Evolutionary conservation across 179 eudicot species (phyloP).

Genomic region (Corrigiola litoralis): DNA sequence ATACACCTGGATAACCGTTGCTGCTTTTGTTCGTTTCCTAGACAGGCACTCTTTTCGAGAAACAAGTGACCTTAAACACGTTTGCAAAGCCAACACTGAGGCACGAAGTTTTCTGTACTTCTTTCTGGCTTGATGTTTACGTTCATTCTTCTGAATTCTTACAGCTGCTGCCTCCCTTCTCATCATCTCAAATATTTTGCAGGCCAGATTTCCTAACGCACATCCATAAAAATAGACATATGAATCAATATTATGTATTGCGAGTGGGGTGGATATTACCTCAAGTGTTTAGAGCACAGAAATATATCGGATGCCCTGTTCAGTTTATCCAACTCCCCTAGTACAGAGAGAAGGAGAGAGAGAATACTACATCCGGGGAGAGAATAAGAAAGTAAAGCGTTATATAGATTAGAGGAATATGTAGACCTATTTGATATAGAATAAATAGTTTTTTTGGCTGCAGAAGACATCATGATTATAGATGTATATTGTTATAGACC

Average conservation of each 20-base stretch:
- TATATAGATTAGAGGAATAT: too few species aligned
- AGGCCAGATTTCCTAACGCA: slow-evolving; percentile 72
- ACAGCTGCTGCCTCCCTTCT: slow-evolving; percentile 75
- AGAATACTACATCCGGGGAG: not conserved
- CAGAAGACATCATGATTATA: too few species aligned
- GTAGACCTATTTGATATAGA: too few species aligned
- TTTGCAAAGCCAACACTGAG: slow-evolving; percentile 64
- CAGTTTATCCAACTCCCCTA: not conserved
- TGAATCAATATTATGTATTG: not conserved
- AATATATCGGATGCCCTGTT: not conserved
- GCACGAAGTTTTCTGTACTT: slow-evolving; percentile 48
- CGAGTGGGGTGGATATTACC: not conserved
- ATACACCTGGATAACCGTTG: slow-evolving; percentile 67
- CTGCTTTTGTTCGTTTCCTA: slow-evolving; percentile 69
- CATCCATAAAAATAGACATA: slow-evolving; percentile 14
- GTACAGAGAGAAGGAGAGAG: not conserved
- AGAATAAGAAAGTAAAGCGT: not conserved
- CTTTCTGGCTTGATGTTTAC: slow-evolving; percentile 48
- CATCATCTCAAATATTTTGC: slow-evolving; percentile 45
- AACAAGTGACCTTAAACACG: slow-evolving; percentile 61
- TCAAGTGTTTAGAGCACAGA: not conserved
- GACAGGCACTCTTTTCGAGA: slow-evolving; percentile 56
- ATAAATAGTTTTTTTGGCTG: too few species aligned
- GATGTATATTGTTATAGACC: too few species aligned
- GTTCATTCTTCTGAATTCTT: slow-evolving; percentile 57